Evolutionary conservation across 208 protist genomes (phyloP), one percentile per base, ranked within the genome.

Genomic region (Leishmania gerbilli): DNA sequence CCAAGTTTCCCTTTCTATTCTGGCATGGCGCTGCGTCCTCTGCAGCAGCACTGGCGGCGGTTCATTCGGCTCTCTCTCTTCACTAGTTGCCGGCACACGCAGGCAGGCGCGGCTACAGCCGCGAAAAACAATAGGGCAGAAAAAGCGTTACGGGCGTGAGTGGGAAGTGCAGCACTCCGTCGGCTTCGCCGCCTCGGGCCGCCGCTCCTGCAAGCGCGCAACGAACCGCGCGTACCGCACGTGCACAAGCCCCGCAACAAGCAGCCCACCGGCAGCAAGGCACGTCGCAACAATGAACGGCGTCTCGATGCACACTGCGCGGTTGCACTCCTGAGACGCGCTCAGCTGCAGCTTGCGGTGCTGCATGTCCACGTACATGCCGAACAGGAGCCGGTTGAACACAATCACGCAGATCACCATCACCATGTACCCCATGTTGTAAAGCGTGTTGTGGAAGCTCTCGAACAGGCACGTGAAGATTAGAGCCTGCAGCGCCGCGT

Each of bases 311-410:
- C 90, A 89, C 68, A 76, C 58, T 8, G 62, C 45, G 49, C 47
- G 49, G 75, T 78, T 87, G 81, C 90, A 93, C 74, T 89, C 84
- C 79, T 72, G 40, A 64, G 53, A 45, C 27, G 76, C n/a, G 27
- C 78, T 74, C 55, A 90, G 75, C 19, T 65, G 55, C 60, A 88
- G 78, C 71, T 81, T 82, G 51, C 64, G 68, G 77, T 90, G 87
- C 79, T 87, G 83, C 67, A 81, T 83, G 79, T 91, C 87, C 67
- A 89, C 85, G 77, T 82, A 82, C 65, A 88, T 79, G 53, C 90
- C 90, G 71, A 93, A 90, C 56, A 93, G 79, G n/a, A 88, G 67
- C 56, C 84, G 88, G 84, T 93, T 91, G 76, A 91, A 91, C 81
- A 80, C 82, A 65, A 93, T 87, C 11, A 89, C 82, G n/a, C 74